These are phyloP conservation scores for Tylopilus sp. DNA, from an alignment of 768 basidiomycete genomes.

Conservation along the genomic window DNA sequence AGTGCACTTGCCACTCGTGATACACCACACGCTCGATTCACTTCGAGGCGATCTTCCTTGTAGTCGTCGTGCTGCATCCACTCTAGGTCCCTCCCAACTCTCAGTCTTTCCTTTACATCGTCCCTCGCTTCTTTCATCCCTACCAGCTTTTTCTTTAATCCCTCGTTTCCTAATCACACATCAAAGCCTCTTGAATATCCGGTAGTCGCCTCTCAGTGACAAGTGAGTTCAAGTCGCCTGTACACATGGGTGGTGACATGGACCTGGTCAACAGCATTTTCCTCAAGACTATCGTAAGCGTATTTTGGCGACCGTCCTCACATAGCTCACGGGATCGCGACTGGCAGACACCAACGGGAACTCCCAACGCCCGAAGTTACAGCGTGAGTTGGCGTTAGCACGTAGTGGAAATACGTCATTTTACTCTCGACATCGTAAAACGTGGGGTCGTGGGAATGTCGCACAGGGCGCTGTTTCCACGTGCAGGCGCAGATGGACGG, in stretches of 20 bases:
- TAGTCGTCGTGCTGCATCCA: constrained; percentile 25
- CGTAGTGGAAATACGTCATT: constrained; percentile 26
- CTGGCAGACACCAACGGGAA: constrained; percentile 6
- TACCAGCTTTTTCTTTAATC: constrained; percentile 17
- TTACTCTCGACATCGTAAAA: constrained; percentile 34
- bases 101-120: constrained; percentile 34
- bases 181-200: constrained; percentile 12
- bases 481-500: constrained; percentile 6
- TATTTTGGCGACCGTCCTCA: neutral
- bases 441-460: constrained; percentile 39
- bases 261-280: constrained; percentile 6
- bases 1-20: constrained; percentile 24
- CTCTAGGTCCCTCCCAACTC: constrained; percentile 26
- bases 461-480: constrained; percentile 14
- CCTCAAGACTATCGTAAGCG: constrained; percentile 16
- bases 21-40: constrained; percentile 46
- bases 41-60: constrained; percentile 47
- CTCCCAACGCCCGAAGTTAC: neutral
- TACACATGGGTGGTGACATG: constrained; percentile 1
- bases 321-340: constrained; percentile 3
- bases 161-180: constrained; percentile 18
- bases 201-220: constrained; percentile 8
- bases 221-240: constrained; percentile 16
- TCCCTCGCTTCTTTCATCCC: constrained; percentile 28
- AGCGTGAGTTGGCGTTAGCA: constrained; percentile 22